Evolutionary conservation across 73 alveolate species (phyloP).

Genomic region (Halteria grandinella): DNA sequence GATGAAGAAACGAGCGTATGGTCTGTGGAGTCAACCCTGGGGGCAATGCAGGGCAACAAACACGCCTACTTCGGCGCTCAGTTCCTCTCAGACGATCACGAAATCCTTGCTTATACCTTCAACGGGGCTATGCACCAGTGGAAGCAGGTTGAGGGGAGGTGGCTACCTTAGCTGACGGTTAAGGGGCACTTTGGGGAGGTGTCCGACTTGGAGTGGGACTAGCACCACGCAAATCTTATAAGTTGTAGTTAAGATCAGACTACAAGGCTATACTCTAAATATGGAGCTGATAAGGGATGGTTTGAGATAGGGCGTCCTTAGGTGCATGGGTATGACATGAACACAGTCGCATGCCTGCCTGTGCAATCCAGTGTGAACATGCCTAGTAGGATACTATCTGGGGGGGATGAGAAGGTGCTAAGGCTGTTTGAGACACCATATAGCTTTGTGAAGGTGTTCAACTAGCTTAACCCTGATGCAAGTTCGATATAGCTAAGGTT

Average conservation of each 20-base stretch:
- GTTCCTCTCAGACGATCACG: conserved; percentile 66
- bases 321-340: conserved; percentile 96
- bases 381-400: conserved; percentile 82
- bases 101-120: conserved; percentile 87
- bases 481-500: conserved; percentile 69
- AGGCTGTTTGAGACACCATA: conserved; percentile 92
- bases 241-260: conserved; percentile 95
- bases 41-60: conserved; percentile 92
- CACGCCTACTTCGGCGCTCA: conserved; percentile 87
- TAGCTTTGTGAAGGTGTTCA: conserved; percentile 75
- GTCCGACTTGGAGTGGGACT: conserved; percentile 92
- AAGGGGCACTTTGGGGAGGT: conserved; percentile 96
- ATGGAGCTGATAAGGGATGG: conserved; percentile 80
- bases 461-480: conserved; percentile 53
- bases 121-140: conserved; percentile 93
- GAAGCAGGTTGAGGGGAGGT: conserved; percentile 72
- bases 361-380: conserved; percentile 22
- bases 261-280: conserved; percentile 77
- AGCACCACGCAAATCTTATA: conserved; percentile 66
- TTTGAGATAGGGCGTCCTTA: conserved; percentile 93
- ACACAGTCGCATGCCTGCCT: conserved; percentile 73
- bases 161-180: conserved; percentile 74
- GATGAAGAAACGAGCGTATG: conserved; percentile 71
- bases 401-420: conserved; percentile 95
- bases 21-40: conserved; percentile 87